phyloP scores from a whole-genome alignment of 208 protist species.

The Pavlovales sp. region DNA sequence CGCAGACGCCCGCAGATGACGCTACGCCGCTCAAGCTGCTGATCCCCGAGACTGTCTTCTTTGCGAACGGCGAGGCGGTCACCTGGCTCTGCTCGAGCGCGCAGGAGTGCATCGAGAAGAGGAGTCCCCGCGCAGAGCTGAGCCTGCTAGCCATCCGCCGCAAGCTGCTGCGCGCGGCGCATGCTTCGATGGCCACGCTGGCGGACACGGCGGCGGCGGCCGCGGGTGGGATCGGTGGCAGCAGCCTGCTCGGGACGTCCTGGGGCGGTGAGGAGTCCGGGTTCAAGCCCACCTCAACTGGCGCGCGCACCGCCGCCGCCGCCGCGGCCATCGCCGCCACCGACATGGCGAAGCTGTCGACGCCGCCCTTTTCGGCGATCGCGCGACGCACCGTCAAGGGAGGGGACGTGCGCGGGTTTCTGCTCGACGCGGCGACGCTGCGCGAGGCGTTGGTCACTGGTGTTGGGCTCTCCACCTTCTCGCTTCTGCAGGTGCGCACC shows the following conservation, averaged over 20 bases:
- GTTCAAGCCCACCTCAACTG: too few relatives aligned
- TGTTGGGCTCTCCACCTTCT: not conserved
- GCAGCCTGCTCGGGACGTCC: too few relatives aligned
- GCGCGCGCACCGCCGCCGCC: too few relatives aligned
- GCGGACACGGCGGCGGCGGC: too few relatives aligned
- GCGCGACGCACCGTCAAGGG: not conserved
- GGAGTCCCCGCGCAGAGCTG: not conserved
- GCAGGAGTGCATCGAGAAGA: not conserved
- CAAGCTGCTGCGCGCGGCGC: not conserved
- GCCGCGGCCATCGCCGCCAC: too few relatives aligned
- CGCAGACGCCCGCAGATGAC: too few relatives aligned
- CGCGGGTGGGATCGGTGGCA: too few relatives aligned
- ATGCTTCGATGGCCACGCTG: not conserved
- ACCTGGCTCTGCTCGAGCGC: not conserved
- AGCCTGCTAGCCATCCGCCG: not conserved
- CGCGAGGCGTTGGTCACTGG: not conserved
- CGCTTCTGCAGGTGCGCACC: not conserved
- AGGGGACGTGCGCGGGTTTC: not conserved
- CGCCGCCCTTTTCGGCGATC: not conserved
- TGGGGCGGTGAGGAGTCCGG: too few relatives aligned
- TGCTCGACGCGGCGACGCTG: not conserved
- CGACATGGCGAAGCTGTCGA: not conserved
- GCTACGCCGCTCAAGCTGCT: not conserved
- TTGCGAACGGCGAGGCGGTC: not conserved
- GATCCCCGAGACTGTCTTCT: not conserved